Percentiles rank a stretch among this genome's conserved stretches.
Evolutionary conservation across 352 stramenopile species (phyloP).

Genomic region (Pythium volutum): DNA sequence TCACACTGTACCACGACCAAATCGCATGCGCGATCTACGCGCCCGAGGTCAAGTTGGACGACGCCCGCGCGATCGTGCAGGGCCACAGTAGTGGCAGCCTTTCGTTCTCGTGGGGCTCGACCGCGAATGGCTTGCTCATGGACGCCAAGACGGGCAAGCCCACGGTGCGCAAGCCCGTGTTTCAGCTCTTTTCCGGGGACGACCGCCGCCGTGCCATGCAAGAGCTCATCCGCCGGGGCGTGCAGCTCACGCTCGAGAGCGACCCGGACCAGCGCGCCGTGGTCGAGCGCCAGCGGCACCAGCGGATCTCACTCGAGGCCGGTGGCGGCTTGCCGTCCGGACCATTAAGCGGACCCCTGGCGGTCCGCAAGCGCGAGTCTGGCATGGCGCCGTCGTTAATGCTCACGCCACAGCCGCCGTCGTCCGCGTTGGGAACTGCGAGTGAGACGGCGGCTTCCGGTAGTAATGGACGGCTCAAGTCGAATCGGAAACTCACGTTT

Average conservation of each 20-base stretch:
- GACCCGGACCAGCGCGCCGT: constrained; percentile 54
- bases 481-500: constrained; percentile 28
- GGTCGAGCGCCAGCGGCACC: constrained; percentile 43
- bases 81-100: constrained; percentile 24
- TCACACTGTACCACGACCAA: constrained; percentile 53
- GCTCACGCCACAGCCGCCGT: background rate
- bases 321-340: background rate
- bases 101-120: constrained; percentile 26
- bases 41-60: constrained; percentile 59
- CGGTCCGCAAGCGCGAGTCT: constrained; percentile 26
- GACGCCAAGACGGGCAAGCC: constrained; percentile 20
- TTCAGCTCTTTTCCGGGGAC: constrained; percentile 48
- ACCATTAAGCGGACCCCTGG: background rate
- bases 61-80: constrained; percentile 73
- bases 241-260: constrained; percentile 67
- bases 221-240: constrained; percentile 48
- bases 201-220: constrained; percentile 41
- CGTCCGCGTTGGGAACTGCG: background rate
- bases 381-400: background rate
- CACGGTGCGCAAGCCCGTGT: constrained; percentile 29
- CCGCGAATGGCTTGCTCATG: constrained; percentile 9
- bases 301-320: constrained; percentile 26
- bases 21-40: constrained; percentile 45
- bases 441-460: background rate
- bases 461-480: background rate